A percentile compares a stretch with the other conserved stretches of the same genome.
Evolutionary conservation across 192 early-diverging fungal genomes (phyloP).

Genomic region (Coemansia sp.): DNA sequence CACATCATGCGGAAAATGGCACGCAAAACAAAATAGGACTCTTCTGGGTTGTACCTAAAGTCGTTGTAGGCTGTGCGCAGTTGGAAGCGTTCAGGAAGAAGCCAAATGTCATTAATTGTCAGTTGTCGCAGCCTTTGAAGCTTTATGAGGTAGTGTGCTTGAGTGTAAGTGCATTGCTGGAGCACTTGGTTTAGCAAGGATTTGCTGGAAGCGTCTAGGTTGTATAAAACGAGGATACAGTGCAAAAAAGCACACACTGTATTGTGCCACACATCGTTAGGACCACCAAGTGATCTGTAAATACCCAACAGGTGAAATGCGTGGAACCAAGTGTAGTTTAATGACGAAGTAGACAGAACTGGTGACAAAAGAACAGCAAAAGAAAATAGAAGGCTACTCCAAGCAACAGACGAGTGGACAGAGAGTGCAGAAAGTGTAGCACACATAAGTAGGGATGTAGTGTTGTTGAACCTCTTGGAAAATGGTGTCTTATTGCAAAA

Average conservation of each 20-base stretch:
- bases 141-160: neutral
- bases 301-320: neutral
- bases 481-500: neutral
- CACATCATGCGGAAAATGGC: no score
- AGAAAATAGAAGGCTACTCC: neutral
- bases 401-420: neutral
- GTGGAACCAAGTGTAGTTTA: neutral
- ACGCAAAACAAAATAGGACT: no score
- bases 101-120: no score
- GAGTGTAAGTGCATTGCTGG: constrained; percentile 6
- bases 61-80: no score
- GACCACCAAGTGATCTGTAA: neutral
- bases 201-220: neutral
- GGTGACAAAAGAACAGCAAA: no score
- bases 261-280: neutral
- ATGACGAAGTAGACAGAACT: neutral
- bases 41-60: no score
- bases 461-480: neutral
- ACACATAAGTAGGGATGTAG: neutral
- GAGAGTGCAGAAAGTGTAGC: neutral
- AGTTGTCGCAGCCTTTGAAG: no score
- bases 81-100: no score
- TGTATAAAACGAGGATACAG: neutral
- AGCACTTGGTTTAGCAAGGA: neutral
- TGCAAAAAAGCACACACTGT: neutral